Base-by-base conservation (phyloP, 164 flowering plant species). In the Nelumbo lutea region DNA sequence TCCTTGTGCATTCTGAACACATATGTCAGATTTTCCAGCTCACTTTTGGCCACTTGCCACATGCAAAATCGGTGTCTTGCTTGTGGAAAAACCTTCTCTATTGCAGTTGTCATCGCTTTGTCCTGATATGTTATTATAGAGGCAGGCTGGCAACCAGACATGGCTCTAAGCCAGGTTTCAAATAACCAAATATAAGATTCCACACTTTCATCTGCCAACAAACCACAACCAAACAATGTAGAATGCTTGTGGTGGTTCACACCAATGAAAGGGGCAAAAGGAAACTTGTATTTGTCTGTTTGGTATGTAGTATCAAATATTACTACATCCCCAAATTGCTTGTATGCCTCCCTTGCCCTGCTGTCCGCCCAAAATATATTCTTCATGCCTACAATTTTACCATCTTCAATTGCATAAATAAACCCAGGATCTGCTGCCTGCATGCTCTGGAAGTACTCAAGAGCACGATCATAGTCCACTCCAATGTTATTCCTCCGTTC, bases 381-480 rank as follows among this genome's bases (percentile, higher is more conserved):
- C 60, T 66, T 69, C 64, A 62, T 69, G 53, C 59, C 41, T 43
- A 58, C 66, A 61, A 51, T 42, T 61, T 51, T 64, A 62, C 72
- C 66, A 43, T 51, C 9, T 53, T 69, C 72, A 15, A 61, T 66
- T 42, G 72, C 72, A 53, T 69, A 69, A 15, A 69, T 61, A 57
- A 69, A 69, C 42, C 72, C 72, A 62, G 66, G 47, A 69, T 69
- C 72, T 52, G 40, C n/a, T 69, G 72, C 65, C 43, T 69, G 72
- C 27, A 52, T 15, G 55, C 41, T 57, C 43, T 52, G 66, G 46
- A 69, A 69, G 15, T 62, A 61, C 38, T 61, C 66, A 10, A 69
- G 61, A 7, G 48, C n/a, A 69, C 27, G 60, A 43, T 69, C 50
- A 15, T 66, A 69, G 10, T 69, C 72, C 61, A 52, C 66, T 62